Evolutionary conservation across 257 asterid species (phyloP), one percentile per base, ranked within the genome.

Genomic region (Eustoma russellianum): DNA sequence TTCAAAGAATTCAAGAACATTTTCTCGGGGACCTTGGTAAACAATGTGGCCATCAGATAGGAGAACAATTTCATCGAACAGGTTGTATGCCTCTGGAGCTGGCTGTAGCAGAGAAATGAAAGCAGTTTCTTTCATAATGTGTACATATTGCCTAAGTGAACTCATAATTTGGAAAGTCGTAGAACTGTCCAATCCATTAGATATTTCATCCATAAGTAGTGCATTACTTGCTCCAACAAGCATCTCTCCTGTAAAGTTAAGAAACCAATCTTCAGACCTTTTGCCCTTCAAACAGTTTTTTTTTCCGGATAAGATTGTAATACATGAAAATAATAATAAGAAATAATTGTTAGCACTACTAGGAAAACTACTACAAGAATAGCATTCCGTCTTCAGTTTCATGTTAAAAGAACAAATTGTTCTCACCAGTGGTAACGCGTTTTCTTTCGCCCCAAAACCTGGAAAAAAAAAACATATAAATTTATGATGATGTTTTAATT

Each of bases 331-430:
- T 4, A 24, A 24, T 24, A 24, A 24, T 24, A 24, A 1, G 30
- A 24, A 24, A 24, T 24, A 24, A 24, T 24, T 24, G 3, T 24
- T 24, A 24, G 30, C 2, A 24, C 1, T 24, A 0, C 30, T 0
- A 24, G 2, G 0, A 24, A 24, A 24, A 24, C 30, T 24, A 24
- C 30, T 4, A 61, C 82, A 53, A 76, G 59, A 46, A 86, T 66
- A 10, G 82, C 95, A 65, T 79, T 80, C 58, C 68, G 77, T 6
- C 1, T 89, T n/a, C n/a, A n/a, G n/a, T n/a, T n/a, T n/a, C n/a
- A n/a, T n/a, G n/a, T n/a, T n/a, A n/a, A n/a, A n/a, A n/a, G n/a
- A n/a, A n/a, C n/a, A 38, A 18, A 13, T 60, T 18, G 6, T 33
- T 46, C 14, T 46, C 14, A 66, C 72, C 72, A 13, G 75, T 73